Evolutionary conservation across 257 asterid species (phyloP), one percentile per base, ranked within the genome.

Genomic region (Coffea eugenioides): DNA sequence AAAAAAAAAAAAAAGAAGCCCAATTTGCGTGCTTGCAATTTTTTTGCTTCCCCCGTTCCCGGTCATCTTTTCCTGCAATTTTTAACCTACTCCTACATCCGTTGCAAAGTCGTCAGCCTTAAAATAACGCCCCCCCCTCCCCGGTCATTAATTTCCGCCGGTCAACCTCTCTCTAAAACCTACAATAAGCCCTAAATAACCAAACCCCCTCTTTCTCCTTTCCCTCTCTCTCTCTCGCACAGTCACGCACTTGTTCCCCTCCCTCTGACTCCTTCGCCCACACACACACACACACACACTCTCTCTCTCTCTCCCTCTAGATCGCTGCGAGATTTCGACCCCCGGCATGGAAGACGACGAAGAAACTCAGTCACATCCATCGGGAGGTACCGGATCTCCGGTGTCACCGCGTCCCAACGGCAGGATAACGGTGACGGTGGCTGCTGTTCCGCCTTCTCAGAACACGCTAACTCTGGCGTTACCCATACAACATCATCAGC

Each of bases 361-460:
- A 2, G 95, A 91, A 77, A 82, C 86, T 73, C 90, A 81, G 77
- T 85, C 92, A 27, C 88, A 71, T 49, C 75, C 86, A 11, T 87
- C 90, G 27, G 88, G 78, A 8, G 86, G 71, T 2, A 68, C 86
- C 51, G 84, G 84, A 82, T 86, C 89, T 85, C 84, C 84, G 77
- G 59, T 80, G 23, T 75, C 90, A 25, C 86, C 91, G n/a, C 73
- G 79, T 23, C 79, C 92, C 18, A 82, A 85, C 92, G 95, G 94
- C 16, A 77, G 95, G 89, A 91, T 93, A 80, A 74, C 92, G 82
- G 98, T 93, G 77, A 90, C 97, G 76, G 96, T 91, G 45, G 95
- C 97, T 0, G 68, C 93, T 43, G 90, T 82, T 77, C 87, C 88
- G 70, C 95, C 80, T 21, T 80, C 88, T 79, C 85, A 86, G 74